phyloP scores from a whole-genome alignment of 495 filamentous ascomycete genomes.

The Podospora fimiseda region DNA sequence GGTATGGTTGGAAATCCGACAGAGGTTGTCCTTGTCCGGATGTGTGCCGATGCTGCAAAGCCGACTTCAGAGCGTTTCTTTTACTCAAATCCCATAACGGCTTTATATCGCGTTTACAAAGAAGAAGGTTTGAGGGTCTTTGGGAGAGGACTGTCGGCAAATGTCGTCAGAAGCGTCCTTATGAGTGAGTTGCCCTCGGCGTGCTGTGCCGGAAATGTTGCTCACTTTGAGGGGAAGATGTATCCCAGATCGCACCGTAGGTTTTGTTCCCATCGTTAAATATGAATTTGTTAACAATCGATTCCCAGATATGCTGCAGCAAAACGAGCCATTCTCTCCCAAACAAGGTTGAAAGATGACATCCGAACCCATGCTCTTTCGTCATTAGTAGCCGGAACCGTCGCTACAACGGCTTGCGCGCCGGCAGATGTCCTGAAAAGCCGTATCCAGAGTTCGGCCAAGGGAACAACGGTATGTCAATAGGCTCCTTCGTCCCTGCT shows the following conservation, averaged over 20 bases:
- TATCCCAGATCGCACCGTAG: slow-evolving; percentile 33
- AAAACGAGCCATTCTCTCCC: slow-evolving; percentile 24
- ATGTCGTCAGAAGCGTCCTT: slow-evolving; percentile 33
- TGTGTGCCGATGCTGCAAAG: slow-evolving; percentile 74
- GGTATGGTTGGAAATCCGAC: slow-evolving; percentile 75
- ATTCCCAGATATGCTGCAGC: slow-evolving; percentile 29
- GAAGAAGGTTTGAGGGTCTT: slow-evolving; percentile 33
- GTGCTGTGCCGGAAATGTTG: too few relatives aligned
- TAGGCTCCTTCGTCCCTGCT: neutral
- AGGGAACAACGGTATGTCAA: slow-evolving; percentile 13
- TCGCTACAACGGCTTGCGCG: slow-evolving; percentile 34
- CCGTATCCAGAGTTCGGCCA: slow-evolving; percentile 29
- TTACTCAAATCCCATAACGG: slow-evolving; percentile 29
- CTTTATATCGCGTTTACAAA: slow-evolving; percentile 26
- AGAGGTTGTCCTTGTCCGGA: slow-evolving; percentile 68
- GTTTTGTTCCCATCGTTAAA: neutral
- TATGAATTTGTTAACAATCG: neutral
- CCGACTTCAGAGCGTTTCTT: slow-evolving; percentile 46
- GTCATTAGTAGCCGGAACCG: slow-evolving; percentile 32
- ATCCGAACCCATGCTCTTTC: slow-evolving; percentile 30
- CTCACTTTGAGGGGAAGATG: slow-evolving; percentile 17
- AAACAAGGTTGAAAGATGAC: slow-evolving; percentile 26
- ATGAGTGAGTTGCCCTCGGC: slow-evolving; percentile 25
- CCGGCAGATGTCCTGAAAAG: slow-evolving; percentile 38
- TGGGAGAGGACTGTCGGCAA: slow-evolving; percentile 30